Conservation (phyloP, 768 basidiomycete genomes). For the Punctularia strigosozonata region DNA sequence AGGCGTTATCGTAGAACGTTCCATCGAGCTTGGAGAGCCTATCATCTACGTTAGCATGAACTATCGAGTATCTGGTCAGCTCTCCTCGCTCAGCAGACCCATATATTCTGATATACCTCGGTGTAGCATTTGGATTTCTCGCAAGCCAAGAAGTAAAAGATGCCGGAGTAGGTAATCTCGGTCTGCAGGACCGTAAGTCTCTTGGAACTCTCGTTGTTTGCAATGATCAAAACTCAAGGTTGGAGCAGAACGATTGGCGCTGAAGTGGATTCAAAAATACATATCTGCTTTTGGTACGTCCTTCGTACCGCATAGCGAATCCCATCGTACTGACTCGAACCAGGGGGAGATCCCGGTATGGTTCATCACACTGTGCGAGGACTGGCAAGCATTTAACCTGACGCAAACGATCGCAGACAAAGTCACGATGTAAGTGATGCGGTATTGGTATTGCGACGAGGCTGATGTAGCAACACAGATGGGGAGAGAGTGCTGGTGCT, state of each 20-base stretch:
- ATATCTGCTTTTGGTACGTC: no score
- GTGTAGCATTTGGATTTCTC: slow-evolving; percentile 28
- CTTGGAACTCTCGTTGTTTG: not conserved
- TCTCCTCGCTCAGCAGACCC: not conserved
- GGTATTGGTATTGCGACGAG: not conserved
- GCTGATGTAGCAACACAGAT: slow-evolving; percentile 17
- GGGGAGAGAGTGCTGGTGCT: slow-evolving; percentile 45
- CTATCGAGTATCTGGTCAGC: slow-evolving; percentile 9
- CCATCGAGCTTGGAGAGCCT: slow-evolving; percentile 12
- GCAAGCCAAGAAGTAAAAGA: slow-evolving; percentile 26
- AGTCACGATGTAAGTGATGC: slow-evolving; percentile 27
- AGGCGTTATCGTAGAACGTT: slow-evolving; percentile 10
- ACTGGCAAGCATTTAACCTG: no score
- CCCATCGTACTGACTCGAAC: no score
- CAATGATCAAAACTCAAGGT: not conserved
- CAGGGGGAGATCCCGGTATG: no score
- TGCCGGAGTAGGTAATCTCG: slow-evolving; percentile 32
- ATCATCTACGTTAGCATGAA: slow-evolving; percentile 17
- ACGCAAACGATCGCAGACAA: slow-evolving; percentile 32
- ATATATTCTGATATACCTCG: not conserved
- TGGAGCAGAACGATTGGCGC: slow-evolving; percentile 22
- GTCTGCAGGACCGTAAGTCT: slow-evolving; percentile 34
- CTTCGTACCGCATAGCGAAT: no score
- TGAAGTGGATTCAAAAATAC: slow-evolving; percentile 31
- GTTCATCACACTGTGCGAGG: no score